phyloP scores from a whole-genome alignment of 768 basidiomycete species.

The Mycena haematopus region DNA sequence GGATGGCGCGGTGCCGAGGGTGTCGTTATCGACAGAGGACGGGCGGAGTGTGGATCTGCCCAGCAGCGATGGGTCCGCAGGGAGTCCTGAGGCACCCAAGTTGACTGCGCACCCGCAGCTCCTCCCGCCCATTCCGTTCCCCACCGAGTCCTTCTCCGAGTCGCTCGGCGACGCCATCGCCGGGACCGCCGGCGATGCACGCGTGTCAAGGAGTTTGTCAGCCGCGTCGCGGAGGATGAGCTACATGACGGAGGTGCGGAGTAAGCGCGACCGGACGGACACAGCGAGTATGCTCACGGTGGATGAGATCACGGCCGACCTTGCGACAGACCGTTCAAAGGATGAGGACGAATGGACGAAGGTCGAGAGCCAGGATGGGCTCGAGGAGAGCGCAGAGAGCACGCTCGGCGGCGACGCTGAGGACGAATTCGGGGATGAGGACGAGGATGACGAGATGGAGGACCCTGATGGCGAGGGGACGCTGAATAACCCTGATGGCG shows the following conservation, averaged over 20 bases:
- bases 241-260: constrained; percentile 81
- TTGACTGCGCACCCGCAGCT: constrained; percentile 57
- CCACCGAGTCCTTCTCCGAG: constrained; percentile 80
- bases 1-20: constrained; percentile 55
- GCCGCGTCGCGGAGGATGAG: constrained; percentile 69
- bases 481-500: constrained; percentile 42
- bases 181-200: constrained; percentile 30
- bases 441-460: constrained; percentile 55
- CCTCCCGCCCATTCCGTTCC: constrained; percentile 80
- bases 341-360: constrained; percentile 77
- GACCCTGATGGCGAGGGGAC: constrained; percentile 51
- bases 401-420: constrained; percentile 42
- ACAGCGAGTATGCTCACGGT: constrained; percentile 93
- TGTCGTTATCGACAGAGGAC: constrained; percentile 80
- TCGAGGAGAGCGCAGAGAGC: constrained; percentile 43
- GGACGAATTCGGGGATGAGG: constrained; percentile 44
- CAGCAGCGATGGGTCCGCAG: constrained; percentile 47
- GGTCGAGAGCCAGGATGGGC: constrained; percentile 59
- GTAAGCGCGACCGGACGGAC: constrained; percentile 84
- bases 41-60: constrained; percentile 70
- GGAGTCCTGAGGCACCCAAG: constrained; percentile 28
- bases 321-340: constrained; percentile 61
- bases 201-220: constrained; percentile 46
- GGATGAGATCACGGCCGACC: constrained; percentile 96
- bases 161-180: constrained; percentile 65